Evolutionary conservation across 2,329 filamentous ascomycete genomes (phyloP).

Genomic region (Cladosporium sphaerospermum): DNA sequence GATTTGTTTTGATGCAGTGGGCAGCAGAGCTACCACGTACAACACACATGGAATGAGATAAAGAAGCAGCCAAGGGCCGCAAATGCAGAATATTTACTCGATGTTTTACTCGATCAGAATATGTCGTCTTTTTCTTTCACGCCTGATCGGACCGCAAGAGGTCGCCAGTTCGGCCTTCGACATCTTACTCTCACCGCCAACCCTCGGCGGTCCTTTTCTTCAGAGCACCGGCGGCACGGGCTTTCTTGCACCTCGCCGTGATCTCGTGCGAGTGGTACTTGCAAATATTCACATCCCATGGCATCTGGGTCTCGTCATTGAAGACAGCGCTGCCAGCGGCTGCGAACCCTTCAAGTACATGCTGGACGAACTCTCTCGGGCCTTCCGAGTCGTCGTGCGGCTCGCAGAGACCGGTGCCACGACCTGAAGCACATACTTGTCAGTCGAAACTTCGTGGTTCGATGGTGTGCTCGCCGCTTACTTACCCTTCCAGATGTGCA

Average conservation of each 20-base stretch:
- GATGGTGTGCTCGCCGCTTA: background rate
- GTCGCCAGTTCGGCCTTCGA: too few relatives aligned
- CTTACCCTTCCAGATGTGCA: constrained; percentile 19
- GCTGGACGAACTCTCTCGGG: constrained; percentile 13
- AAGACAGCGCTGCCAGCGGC: constrained; percentile 11
- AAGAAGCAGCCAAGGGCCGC: background rate
- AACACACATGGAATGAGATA: too few relatives aligned
- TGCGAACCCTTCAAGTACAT: constrained; percentile 6
- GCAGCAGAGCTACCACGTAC: too few relatives aligned
- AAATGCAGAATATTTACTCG: background rate
- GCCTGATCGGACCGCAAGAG: too few relatives aligned
- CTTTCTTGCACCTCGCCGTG: background rate
- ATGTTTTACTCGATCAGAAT: background rate
- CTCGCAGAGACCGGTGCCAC: constrained; percentile 11
- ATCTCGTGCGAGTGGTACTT: constrained; percentile 1
- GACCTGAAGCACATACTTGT: background rate
- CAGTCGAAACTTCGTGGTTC: background rate
- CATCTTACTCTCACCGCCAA: too few relatives aligned
- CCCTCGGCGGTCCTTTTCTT: background rate
- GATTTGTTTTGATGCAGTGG: too few relatives aligned
- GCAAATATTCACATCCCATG: constrained; percentile 14
- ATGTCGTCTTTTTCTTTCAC: background rate
- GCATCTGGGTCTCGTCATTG: constrained; percentile 4
- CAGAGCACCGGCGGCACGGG: background rate
- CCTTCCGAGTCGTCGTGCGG: constrained; percentile 19